phyloP scores from a whole-genome alignment of 768 basidiomycete genomes.

The Pisolithus orientalis region DNA sequence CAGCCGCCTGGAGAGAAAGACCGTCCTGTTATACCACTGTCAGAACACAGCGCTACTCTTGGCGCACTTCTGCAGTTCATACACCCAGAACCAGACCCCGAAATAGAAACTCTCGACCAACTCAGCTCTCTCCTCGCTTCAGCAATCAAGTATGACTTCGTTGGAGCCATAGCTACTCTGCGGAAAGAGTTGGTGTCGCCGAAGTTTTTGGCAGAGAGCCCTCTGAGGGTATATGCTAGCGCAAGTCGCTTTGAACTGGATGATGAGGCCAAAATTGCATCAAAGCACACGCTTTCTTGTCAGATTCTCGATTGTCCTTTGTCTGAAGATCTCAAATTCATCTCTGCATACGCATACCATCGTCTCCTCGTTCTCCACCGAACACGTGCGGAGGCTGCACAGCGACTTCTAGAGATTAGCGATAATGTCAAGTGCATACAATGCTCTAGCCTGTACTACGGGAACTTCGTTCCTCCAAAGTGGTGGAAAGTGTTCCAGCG shows the following conservation, averaged over 20 bases:
- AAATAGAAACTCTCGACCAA: constrained; percentile 45
- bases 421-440: constrained; percentile 58
- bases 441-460: constrained; percentile 49
- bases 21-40: constrained; percentile 46
- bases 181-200: constrained; percentile 47
- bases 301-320: constrained; percentile 53
- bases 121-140: constrained; percentile 44
- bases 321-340: constrained; percentile 56
- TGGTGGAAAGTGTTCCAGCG: constrained; percentile 66
- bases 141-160: constrained; percentile 62
- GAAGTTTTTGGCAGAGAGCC: constrained; percentile 39
- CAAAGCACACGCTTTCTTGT: constrained; percentile 46
- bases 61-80: constrained; percentile 51
- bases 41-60: constrained; percentile 42
- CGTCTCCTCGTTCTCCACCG: constrained; percentile 57
- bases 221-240: constrained; percentile 64
- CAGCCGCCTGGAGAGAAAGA: constrained; percentile 32
- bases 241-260: constrained; percentile 61
- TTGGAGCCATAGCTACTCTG: constrained; percentile 39
- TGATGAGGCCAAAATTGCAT: constrained; percentile 57
- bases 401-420: constrained; percentile 39
- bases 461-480: constrained; percentile 46
- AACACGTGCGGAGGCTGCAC: constrained; percentile 43
- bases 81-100: constrained; percentile 56
- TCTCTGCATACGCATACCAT: constrained; percentile 65